phyloP scores from a whole-genome alignment of 108 stramenopile species.

The Fragilaria crotonensis region DNA sequence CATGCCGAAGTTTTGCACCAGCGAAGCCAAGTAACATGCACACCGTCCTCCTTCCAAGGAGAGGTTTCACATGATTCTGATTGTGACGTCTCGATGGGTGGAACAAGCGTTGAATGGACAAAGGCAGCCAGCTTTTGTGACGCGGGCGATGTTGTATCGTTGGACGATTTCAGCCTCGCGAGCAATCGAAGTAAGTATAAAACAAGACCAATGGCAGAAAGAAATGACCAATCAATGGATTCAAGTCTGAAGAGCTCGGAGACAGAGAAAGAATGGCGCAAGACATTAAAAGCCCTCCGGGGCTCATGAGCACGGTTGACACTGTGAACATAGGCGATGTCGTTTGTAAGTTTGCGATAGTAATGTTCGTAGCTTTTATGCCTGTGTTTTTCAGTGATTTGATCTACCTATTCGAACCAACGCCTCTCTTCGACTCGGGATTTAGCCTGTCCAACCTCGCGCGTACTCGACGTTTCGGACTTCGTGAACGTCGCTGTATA shows the following conservation, averaged over 20 bases:
- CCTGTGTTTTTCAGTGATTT: too few relatives aligned
- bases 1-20: too few relatives aligned
- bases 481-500: too few relatives aligned
- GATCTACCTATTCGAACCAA: too few relatives aligned
- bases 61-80: neutral
- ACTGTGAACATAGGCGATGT: too few relatives aligned
- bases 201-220: neutral
- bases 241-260: neutral
- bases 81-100: neutral
- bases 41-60: too few relatives aligned
- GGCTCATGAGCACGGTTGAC: neutral
- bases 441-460: too few relatives aligned
- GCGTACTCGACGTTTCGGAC: too few relatives aligned
- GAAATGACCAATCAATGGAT: neutral
- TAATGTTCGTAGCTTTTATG: too few relatives aligned
- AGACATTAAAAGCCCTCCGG: neutral
- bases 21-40: too few relatives aligned
- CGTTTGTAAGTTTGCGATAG: too few relatives aligned
- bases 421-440: too few relatives aligned
- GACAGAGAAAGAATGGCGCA: neutral
- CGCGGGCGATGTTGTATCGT: neutral
- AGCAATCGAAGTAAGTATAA: neutral
- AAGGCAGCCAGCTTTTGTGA: neutral
- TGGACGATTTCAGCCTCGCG: neutral
- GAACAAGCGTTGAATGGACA: neutral